phyloP scores from a whole-genome alignment of 495 filamentous ascomycete species.

The Trichoderma virens region DNA sequence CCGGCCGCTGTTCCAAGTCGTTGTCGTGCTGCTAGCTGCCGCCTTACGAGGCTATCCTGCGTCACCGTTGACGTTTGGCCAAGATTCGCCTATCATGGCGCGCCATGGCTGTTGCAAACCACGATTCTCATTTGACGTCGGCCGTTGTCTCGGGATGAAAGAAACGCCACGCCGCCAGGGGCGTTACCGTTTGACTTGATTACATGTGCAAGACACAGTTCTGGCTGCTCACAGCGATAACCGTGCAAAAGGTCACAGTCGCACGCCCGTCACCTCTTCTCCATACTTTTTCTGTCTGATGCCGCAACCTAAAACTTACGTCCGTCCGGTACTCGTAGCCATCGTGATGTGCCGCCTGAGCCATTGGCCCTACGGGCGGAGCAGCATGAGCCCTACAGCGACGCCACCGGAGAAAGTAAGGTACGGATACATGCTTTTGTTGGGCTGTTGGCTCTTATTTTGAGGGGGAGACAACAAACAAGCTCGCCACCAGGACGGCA shows the following conservation, averaged over 20 bases:
- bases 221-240: not conserved
- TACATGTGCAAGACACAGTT: not conserved
- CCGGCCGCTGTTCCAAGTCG: not conserved
- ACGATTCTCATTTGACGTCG: conserved; percentile 1
- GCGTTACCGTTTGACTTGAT: conserved; percentile 4
- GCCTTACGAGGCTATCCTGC: conserved; percentile 2
- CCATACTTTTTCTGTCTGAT: not conserved
- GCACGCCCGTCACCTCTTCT: not conserved
- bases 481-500: not conserved
- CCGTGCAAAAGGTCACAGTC: not conserved
- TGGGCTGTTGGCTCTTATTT: not conserved
- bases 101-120: not conserved
- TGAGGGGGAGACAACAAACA: not conserved
- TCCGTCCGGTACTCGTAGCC: not conserved
- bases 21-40: not conserved
- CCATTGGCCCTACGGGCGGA: conserved; percentile 8
- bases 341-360: conserved; percentile 4
- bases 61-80: conserved; percentile 3
- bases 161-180: conserved; percentile 7
- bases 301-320: conserved; percentile 1
- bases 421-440: not conserved
- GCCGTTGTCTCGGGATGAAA: conserved; percentile 8
- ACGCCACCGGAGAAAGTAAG: not conserved
- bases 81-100: conserved; percentile 6
- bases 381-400: not conserved